Conservation (phyloP, 495 filamentous ascomycete species). For the Hypoxylon subgilvum region DNA sequence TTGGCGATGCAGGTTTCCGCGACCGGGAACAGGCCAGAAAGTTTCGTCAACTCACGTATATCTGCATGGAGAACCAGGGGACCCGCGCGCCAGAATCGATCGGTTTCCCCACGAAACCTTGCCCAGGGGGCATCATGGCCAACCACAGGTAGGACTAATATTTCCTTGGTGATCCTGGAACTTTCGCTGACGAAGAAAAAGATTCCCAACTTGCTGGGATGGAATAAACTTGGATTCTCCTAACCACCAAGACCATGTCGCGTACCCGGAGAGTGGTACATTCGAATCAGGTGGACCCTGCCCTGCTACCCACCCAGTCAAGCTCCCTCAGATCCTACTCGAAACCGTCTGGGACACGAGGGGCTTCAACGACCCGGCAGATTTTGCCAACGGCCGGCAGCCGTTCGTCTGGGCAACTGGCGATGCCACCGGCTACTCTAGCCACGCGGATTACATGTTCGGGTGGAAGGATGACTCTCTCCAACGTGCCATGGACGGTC, state of each 20-base stretch:
- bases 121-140: slow-evolving; percentile 48
- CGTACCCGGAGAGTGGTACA: slow-evolving; percentile 48
- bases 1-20: slow-evolving; percentile 43
- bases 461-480: slow-evolving; percentile 44
- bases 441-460: slow-evolving; percentile 45
- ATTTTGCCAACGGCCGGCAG: slow-evolving; percentile 48
- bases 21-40: slow-evolving; percentile 43
- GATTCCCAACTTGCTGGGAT: slow-evolving; percentile 46
- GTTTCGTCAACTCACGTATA: slow-evolving; percentile 50
- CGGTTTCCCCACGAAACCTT: slow-evolving; percentile 37
- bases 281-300: slow-evolving; percentile 47
- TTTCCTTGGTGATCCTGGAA: too few species aligned
- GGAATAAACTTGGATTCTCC: slow-evolving; percentile 46
- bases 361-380: slow-evolving; percentile 46
- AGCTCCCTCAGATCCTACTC: slow-evolving; percentile 45
- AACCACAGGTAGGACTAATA: too few species aligned
- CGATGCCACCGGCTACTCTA: slow-evolving; percentile 45
- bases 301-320: slow-evolving; percentile 42
- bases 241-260: slow-evolving; percentile 50
- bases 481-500: slow-evolving; percentile 42
- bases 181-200: too few species aligned
- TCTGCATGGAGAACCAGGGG: slow-evolving; percentile 40
- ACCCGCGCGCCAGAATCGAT: slow-evolving; percentile 30
- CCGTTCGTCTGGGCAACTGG: slow-evolving; percentile 56
- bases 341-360: slow-evolving; percentile 48